Evolutionary conservation across 2,329 filamentous ascomycete genomes (phyloP), one percentile per base, ranked within the genome.

Genomic region (Colletotrichum lindemuthianum): DNA sequence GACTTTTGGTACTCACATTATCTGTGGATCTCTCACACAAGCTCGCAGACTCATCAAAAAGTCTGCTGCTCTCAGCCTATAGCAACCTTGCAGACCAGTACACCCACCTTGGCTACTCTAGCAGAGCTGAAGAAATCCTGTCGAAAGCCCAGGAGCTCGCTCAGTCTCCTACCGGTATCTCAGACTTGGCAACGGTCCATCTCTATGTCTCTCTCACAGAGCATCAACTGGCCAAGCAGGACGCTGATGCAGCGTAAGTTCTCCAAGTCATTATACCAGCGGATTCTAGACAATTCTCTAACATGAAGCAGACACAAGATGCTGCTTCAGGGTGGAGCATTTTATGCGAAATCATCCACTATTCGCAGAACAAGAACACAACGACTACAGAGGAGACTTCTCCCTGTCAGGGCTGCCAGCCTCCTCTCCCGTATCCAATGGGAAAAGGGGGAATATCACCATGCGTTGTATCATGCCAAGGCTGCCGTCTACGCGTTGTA

Each of bases 171-270:
- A 71, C 71, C 0, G 66, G 74, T 5, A 53, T 76, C 3, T 76
- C 79, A 2, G 73, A 73, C 11, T 78, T 82, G 15, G 75, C 80
- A 6, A 68, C 81, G 16, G 81, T 81, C 9, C 76, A 77, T 13
- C 90, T 90, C 74, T 86, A 93, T 68, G 78, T 97, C 7, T 87
- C 88, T 0, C 88, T 89, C 66, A 89, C 91, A 0, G 92, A 97
- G 73, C 93, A 93, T 73, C 82, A 90, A 34, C 79, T 94, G 15
- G 85, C 86, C 2, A 84, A 89, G 11, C 90, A 90, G 9, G 87
- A 88, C 53, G 78, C 86, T 13, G 83, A 88, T 9, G 88, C 90
- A 76, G 90, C 86, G 73, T 81, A 72, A 71, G 76, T 77, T 10
- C 5, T 15, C 16, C 13, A 8, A 37, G 10, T 44, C 33, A 34